Conservation (phyloP, 2,329 filamentous ascomycete species). For the Blastomyces silverae region DNA sequence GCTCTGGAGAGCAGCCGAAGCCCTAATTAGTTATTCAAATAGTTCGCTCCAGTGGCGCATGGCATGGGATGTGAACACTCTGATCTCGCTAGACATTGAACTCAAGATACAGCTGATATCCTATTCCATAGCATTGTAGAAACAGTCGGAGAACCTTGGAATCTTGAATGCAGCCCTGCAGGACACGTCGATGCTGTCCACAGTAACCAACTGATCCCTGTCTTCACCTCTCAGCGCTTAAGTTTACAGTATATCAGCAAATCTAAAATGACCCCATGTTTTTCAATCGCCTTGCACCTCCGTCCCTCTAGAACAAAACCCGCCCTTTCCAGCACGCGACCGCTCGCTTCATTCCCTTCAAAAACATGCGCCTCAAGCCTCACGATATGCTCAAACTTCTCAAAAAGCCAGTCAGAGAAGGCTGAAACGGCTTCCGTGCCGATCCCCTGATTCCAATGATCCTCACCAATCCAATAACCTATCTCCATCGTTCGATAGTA, state of each 20-base stretch:
- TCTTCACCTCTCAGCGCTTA: background rate
- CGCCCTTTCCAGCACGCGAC: constrained; percentile 6
- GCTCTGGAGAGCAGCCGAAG: too few species aligned
- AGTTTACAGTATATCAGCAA: constrained; percentile 4
- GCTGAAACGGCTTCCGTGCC: background rate
- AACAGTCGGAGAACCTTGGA: background rate
- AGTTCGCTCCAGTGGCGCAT: too few species aligned
- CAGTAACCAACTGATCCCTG: background rate
- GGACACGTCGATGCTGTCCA: background rate
- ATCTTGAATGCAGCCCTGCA: background rate
- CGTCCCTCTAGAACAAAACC: background rate
- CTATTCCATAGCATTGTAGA: background rate
- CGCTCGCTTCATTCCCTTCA: constrained; percentile 1
- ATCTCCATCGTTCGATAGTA: constrained; percentile 1
- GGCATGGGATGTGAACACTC: too few species aligned
- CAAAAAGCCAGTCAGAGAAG: background rate
- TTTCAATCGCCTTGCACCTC: background rate
- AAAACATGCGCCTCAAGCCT: background rate
- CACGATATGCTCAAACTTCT: background rate
- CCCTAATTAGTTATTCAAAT: too few species aligned
- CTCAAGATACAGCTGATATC: background rate
- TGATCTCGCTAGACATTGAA: too few species aligned
- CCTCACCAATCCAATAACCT: constrained; percentile 3
- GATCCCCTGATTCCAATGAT: background rate
- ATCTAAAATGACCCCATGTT: background rate